Evolutionary conservation across 1,284 basidiomycete species (phyloP).

Genomic region (Boletus mariae): DNA sequence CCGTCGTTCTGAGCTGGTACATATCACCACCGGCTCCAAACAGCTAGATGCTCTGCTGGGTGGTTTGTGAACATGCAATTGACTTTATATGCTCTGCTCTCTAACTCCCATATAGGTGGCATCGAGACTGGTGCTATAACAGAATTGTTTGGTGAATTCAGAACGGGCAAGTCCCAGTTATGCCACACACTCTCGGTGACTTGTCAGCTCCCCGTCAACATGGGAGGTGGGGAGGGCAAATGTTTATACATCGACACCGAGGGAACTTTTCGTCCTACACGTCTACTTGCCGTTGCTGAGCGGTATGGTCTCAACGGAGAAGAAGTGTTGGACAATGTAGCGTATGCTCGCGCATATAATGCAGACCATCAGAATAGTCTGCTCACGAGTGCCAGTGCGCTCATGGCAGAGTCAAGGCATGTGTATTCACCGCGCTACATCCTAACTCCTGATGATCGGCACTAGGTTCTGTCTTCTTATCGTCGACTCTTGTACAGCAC

Average conservation of each 20-base stretch:
- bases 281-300: conserved; percentile 92
- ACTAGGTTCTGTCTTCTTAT: conserved; percentile 91
- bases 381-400: conserved; percentile 87
- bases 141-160: conserved; percentile 97
- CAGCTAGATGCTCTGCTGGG: conserved; percentile 95
- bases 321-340: conserved; percentile 97
- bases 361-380: conserved; percentile 96
- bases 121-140: conserved; percentile 99
- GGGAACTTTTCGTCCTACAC: conserved; percentile 96
- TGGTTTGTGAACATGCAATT: conserved; percentile 47
- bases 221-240: conserved; percentile 99
- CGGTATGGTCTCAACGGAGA: conserved; percentile 94
- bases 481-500: conserved; percentile 94
- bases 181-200: conserved; percentile 98
- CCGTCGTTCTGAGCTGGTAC: conserved; percentile 91
- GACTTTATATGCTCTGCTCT: conserved; percentile 7
- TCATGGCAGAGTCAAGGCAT: conserved; percentile 94
- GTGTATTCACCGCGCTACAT: conserved; percentile 2
- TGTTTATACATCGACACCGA: conserved; percentile 99
- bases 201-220: conserved; percentile 94
- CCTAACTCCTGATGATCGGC: conserved; percentile 8
- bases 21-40: conserved; percentile 96
- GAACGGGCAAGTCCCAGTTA: conserved; percentile 97
- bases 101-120: conserved; percentile 56
- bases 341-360: conserved; percentile 98